These are phyloP conservation scores for Porpolomopsis calyptriformis DNA, from an alignment of 768 basidiomycete genomes.

Conservation along the genomic window DNA sequence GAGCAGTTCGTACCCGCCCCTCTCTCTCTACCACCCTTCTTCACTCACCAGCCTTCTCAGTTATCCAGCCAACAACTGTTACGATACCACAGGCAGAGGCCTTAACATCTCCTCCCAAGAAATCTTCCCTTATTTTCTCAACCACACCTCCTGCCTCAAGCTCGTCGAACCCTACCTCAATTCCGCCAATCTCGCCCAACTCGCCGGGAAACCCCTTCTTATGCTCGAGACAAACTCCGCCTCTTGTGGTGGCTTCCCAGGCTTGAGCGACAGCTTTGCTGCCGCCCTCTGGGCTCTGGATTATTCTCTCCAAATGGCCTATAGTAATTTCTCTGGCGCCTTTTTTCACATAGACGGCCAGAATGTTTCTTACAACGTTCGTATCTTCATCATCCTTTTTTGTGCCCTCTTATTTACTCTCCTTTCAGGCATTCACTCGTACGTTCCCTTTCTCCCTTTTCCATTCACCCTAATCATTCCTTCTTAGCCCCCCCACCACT, in stretches of 20 bases:
- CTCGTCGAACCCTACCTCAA: conserved; percentile 44
- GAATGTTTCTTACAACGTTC: conserved; percentile 55
- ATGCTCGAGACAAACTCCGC: conserved; percentile 70
- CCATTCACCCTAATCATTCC: not conserved
- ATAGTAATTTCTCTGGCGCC: conserved; percentile 39
- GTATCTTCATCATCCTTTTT: conserved; percentile 12
- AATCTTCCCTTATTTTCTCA: conserved; percentile 50
- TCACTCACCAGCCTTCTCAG: no score
- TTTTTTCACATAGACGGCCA: conserved; percentile 53
- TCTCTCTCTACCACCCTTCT: no score
- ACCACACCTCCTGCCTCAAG: conserved; percentile 41
- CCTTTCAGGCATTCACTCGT: not conserved
- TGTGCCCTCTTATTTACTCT: not conserved
- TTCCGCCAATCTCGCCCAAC: conserved; percentile 35
- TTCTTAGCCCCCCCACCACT: conserved; percentile 39
- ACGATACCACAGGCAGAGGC: no score
- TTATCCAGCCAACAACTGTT: conserved; percentile 16
- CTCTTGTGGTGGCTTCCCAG: conserved; percentile 58
- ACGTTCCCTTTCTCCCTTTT: not conserved
- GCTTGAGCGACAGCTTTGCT: conserved; percentile 51
- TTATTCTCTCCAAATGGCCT: conserved; percentile 49
- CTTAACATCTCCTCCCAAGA: conserved; percentile 19
- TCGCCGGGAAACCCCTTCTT: conserved; percentile 34
- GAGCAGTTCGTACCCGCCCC: conserved; percentile 35
- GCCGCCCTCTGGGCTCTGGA: conserved; percentile 57